These are phyloP conservation scores for Myriangium duriaei DNA, from an alignment of 2,329 filamentous ascomycete genomes.

Conservation along the genomic window DNA sequence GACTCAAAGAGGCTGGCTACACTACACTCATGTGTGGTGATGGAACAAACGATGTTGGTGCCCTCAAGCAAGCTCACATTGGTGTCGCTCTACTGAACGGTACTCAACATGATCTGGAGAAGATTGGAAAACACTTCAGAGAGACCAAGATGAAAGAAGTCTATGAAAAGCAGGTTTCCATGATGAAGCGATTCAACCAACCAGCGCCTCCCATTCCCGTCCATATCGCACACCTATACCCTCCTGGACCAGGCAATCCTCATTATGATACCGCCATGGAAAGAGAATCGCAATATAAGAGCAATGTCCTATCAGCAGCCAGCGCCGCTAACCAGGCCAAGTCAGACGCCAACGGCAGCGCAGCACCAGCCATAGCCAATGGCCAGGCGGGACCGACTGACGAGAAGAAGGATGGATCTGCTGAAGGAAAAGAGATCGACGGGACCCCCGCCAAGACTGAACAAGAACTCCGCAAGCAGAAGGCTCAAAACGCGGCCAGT, in stretches of 20 bases:
- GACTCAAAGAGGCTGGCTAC: conserved; percentile 91
- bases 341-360: conserved; percentile 39
- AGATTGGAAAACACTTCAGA: conserved; percentile 84
- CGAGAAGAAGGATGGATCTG: conserved; percentile 18
- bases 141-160: conserved; percentile 98
- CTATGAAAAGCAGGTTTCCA: conserved; percentile 84
- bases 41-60: conserved; percentile 95
- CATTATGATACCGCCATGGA: conserved; percentile 87
- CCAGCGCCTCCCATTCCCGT: conserved; percentile 82
- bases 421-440: conserved; percentile 48
- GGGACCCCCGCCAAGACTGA: conserved; percentile 21
- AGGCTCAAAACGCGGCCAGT: conserved; percentile 57
- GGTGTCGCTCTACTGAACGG: conserved; percentile 94
- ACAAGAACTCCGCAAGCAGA: conserved; percentile 41
- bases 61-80: conserved; percentile 94
- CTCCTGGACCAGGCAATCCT: conserved; percentile 82
- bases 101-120: conserved; percentile 76
- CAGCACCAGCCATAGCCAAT: conserved; percentile 13
- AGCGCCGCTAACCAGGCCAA: conserved; percentile 30
- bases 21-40: conserved; percentile 98
- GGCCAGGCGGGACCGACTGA: conserved; percentile 9
- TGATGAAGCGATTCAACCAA: conserved; percentile 95
- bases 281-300: conserved; percentile 67
- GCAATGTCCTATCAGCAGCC: conserved; percentile 33
- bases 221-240: conserved; percentile 86